A percentile compares a stretch with the other conserved stretches of the same genome.
Conservation (phyloP, 331 rosid species). For the Quercus tomentella region DNA sequence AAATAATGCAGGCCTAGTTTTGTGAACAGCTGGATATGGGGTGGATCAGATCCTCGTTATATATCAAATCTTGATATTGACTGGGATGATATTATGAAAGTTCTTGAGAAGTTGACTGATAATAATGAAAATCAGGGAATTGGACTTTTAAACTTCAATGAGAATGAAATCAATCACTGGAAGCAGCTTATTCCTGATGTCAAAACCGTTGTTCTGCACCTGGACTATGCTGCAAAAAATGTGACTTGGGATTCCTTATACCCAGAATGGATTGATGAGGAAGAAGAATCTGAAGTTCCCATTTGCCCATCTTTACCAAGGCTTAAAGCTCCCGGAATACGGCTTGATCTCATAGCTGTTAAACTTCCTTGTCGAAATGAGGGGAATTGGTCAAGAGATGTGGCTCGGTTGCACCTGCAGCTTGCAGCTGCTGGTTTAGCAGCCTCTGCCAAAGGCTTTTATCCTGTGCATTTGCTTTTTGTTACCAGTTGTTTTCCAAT, state of each 20-base stretch:
- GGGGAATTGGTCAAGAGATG: constrained; percentile 87
- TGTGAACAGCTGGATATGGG: constrained; percentile 86
- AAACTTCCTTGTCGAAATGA: constrained; percentile 77
- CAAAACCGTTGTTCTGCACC: constrained; percentile 39
- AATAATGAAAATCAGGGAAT: constrained; percentile 54
- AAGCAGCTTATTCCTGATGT: constrained; percentile 55
- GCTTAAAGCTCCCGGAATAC: constrained; percentile 45
- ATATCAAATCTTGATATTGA: constrained; percentile 34
- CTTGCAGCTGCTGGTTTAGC: constrained; percentile 86
- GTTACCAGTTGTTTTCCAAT: constrained; percentile 66
- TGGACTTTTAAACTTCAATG: constrained; percentile 74
- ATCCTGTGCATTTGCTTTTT: constrained; percentile 64
- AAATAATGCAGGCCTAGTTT: constrained; percentile 23
- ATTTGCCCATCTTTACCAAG: constrained; percentile 75
- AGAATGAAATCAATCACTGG: constrained; percentile 53
- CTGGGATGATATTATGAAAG: constrained; percentile 51
- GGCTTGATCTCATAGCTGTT: constrained; percentile 63
- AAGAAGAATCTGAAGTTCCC: constrained; percentile 73
- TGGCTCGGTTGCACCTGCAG: constrained; percentile 85
- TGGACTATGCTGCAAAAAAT: constrained; percentile 54
- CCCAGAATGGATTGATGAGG: constrained; percentile 98
- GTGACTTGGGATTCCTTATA: constrained; percentile 83
- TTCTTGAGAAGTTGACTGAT: constrained; percentile 29
- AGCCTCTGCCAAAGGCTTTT: constrained; percentile 64
- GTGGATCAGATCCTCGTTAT: constrained; percentile 62